Base-by-base conservation (phyloP, 148 eudicot species). In the Chenopodium quinoa region DNA sequence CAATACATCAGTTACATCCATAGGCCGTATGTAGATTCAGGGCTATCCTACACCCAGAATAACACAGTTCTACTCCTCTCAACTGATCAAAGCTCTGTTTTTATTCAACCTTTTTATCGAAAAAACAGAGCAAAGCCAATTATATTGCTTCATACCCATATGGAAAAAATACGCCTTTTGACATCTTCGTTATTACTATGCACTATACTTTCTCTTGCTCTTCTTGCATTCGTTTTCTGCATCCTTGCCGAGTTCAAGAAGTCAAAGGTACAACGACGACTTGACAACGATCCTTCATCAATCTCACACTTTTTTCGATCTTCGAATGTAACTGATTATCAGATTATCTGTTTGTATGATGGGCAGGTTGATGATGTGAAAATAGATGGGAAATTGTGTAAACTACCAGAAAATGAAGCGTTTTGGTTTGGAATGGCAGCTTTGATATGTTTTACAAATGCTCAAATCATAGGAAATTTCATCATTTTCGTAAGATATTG, bases 211-310 rank as follows among this genome's bases (percentile, higher is more conserved):
- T 44, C 73, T 79, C 85, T 88, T n/a, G 85, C 83, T 78, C 71
- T 90, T 14, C 47, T 83, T 78, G 82, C 97, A 46, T 91, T 84
- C 63, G 78, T 83, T 2, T 72, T 89, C 20, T 92, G 93, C 88
- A 50, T 94, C 50, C 85, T 90, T 22, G 91, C 97, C 4, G 97
- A 94, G 67, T 85, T 89, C 86, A 90, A 88, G 86, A 91, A 83
- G 80, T 85, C 95, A 46, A 91, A 94, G 91, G 98, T 94, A 79
- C 48, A 20, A 32, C 22, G 17, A 56, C 54, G 50, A 8, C 1
- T 50, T 16, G 54, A 12, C 22, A 4, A 3, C 22, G 62, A 56
- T 56, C 62, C 4, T 14, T 56, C 5, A 56, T 56, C 62, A 56
- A 56, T 14, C 4, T 17, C 22, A 14, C 54, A 10, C 4, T 14